A percentile compares a stretch with the other conserved stretches of the same genome.
phyloP scores from a whole-genome alignment of 2,329 filamentous ascomycete species.

The Pseudogymnoascus sp. region DNA sequence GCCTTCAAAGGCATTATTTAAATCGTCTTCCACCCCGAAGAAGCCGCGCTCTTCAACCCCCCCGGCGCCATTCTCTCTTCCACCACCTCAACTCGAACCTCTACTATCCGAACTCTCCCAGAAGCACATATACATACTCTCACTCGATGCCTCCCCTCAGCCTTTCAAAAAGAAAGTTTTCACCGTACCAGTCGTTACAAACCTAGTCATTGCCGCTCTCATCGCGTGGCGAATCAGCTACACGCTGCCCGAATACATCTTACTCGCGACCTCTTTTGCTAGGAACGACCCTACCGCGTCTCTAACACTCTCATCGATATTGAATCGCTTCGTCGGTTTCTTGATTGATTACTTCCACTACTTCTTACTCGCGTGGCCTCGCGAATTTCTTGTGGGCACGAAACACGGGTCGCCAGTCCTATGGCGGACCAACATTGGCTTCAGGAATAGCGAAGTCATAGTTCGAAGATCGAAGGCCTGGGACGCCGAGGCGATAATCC shows the following conservation, averaged over 20 bases:
- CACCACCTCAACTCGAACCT: conserved; percentile 52
- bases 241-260: conserved; percentile 66
- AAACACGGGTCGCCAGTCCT: conserved; percentile 51
- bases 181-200: conserved; percentile 67
- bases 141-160: conserved; percentile 64
- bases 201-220: conserved; percentile 54
- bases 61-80: conserved; percentile 60
- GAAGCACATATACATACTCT: conserved; percentile 71
- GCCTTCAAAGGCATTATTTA: conserved; percentile 4
- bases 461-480: conserved; percentile 70
- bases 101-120: conserved; percentile 60
- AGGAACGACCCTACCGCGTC: neutral
- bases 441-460: conserved; percentile 71
- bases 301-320: conserved; percentile 12
- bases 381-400: conserved; percentile 59
- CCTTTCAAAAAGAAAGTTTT: conserved; percentile 79
- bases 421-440: conserved; percentile 71
- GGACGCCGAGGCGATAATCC: conserved; percentile 44
- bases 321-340: conserved; percentile 53
- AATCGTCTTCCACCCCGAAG: neutral
- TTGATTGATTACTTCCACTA: conserved; percentile 64
- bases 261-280: conserved; percentile 25
- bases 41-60: conserved; percentile 23
- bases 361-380: conserved; percentile 65
- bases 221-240: conserved; percentile 61